Percentiles rank a stretch among this genome's conserved stretches.
phyloP scores from a whole-genome alignment of 1,284 basidiomycete genomes.

The Marasmius tenuissimus region DNA sequence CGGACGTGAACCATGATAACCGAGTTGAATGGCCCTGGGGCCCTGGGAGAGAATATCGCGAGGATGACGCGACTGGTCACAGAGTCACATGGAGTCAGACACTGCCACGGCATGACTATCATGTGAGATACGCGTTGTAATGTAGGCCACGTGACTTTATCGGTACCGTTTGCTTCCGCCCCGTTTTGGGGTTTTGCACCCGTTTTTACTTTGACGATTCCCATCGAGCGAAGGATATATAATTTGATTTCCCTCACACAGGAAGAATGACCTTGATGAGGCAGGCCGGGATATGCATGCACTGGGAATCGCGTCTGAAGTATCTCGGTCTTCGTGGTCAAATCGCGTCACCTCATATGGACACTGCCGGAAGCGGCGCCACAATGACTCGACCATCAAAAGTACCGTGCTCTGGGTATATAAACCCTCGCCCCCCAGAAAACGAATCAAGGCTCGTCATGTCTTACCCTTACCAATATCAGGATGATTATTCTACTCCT shows the following conservation, averaged over 20 bases:
- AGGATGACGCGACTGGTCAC: background rate
- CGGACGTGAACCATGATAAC: slow-evolving; percentile 66
- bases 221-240: no score
- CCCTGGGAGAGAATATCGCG: slow-evolving; percentile 4
- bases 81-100: background rate
- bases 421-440: background rate
- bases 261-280: no score
- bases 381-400: background rate
- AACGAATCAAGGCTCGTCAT: background rate
- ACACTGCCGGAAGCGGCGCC: background rate
- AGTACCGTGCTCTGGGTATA: background rate
- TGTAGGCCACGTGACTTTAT: no score
- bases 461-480: slow-evolving; percentile 3
- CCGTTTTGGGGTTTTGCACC: no score
- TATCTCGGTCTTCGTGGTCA: background rate
- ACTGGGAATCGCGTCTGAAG: background rate
- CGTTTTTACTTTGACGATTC: no score
- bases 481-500: slow-evolving; percentile 1
- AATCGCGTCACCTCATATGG: background rate
- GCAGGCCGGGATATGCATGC: no score
- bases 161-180: no score
- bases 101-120: no score
- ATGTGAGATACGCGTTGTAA: no score
- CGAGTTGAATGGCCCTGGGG: slow-evolving; percentile 11
- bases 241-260: no score